These are phyloP conservation scores for Lachnellula occidentalis DNA, from an alignment of 2,329 filamentous ascomycete species.

Conservation along the genomic window DNA sequence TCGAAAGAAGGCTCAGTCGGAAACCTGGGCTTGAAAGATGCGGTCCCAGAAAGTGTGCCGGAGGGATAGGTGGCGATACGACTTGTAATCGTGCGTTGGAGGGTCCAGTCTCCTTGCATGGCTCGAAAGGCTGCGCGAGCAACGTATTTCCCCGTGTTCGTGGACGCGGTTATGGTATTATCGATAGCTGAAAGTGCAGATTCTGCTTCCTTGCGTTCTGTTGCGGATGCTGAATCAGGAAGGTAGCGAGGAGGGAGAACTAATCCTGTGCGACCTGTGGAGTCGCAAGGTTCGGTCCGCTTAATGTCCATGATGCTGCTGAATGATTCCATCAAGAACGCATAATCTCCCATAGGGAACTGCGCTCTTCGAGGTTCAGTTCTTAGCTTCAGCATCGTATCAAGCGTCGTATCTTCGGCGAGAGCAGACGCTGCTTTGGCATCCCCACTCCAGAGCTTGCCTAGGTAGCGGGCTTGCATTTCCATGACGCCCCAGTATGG, in stretches of 20 bases:
- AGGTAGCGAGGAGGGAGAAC: constrained; percentile 43
- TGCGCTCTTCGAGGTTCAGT: constrained; percentile 46
- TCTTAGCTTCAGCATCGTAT: constrained; percentile 25
- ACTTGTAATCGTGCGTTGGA: constrained; percentile 53
- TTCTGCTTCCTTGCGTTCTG: constrained; percentile 41
- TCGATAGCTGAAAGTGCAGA: constrained; percentile 34
- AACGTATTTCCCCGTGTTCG: constrained; percentile 43
- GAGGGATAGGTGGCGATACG: constrained; percentile 53
- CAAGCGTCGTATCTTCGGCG: constrained; percentile 19
- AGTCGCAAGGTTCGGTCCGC: constrained; percentile 32
- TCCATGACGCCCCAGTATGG: constrained; percentile 86
- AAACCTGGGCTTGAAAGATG: constrained; percentile 56
- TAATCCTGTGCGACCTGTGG: constrained; percentile 36
- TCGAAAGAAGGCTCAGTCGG: constrained; percentile 44
- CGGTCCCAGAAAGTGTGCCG: constrained; percentile 59
- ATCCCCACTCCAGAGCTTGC: constrained; percentile 49
- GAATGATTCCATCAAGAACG: constrained; percentile 69
- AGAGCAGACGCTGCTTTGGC: constrained; percentile 22
- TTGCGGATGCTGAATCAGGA: constrained; percentile 33
- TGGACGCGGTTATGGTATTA: constrained; percentile 16
- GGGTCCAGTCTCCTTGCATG: constrained; percentile 63
- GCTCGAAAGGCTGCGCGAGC: constrained; percentile 64
- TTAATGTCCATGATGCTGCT: constrained; percentile 50
- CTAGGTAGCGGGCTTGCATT: constrained; percentile 71
- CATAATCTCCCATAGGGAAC: constrained; percentile 80